Evolutionary conservation across 768 basidiomycete species (phyloP).

Genomic region (Tylopilus felleus): DNA sequence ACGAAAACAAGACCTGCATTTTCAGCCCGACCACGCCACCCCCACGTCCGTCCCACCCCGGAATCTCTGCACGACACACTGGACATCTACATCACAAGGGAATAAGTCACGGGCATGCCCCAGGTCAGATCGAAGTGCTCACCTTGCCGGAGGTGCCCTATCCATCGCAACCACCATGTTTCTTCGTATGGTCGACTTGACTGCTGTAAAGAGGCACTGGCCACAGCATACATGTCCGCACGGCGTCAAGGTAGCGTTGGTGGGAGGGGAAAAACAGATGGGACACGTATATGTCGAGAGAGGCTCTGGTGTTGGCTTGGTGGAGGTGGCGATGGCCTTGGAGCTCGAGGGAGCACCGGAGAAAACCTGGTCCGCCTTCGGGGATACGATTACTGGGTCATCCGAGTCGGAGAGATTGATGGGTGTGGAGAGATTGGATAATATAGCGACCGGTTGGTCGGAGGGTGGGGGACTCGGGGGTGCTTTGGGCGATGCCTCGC

Average conservation of each 20-base stretch:
- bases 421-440: neutral
- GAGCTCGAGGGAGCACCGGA: neutral
- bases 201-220: slow-evolving; percentile 67
- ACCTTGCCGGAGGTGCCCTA: slow-evolving; percentile 39
- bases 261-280: slow-evolving; percentile 74
- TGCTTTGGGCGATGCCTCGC: neutral
- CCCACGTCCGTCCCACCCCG: slow-evolving; percentile 68
- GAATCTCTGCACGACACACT: slow-evolving; percentile 64
- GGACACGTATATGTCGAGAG: slow-evolving; percentile 72
- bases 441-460: neutral
- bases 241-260: slow-evolving; percentile 72
- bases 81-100: slow-evolving; percentile 47
- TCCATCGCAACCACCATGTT: slow-evolving; percentile 34
- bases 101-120: neutral
- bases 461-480: neutral
- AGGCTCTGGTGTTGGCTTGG: slow-evolving; percentile 19
- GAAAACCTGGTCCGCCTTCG: neutral
- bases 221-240: slow-evolving; percentile 83
- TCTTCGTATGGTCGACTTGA: slow-evolving; percentile 59
- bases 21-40: slow-evolving; percentile 65
- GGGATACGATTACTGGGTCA: neutral
- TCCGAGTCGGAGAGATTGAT: slow-evolving; percentile 5
- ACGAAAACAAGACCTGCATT: slow-evolving; percentile 31
- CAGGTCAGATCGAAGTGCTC: slow-evolving; percentile 5
- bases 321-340: neutral